These are phyloP conservation scores for Chrysosporium queenslandicum DNA, from an alignment of 2,329 filamentous ascomycete species.

Conservation along the genomic window DNA sequence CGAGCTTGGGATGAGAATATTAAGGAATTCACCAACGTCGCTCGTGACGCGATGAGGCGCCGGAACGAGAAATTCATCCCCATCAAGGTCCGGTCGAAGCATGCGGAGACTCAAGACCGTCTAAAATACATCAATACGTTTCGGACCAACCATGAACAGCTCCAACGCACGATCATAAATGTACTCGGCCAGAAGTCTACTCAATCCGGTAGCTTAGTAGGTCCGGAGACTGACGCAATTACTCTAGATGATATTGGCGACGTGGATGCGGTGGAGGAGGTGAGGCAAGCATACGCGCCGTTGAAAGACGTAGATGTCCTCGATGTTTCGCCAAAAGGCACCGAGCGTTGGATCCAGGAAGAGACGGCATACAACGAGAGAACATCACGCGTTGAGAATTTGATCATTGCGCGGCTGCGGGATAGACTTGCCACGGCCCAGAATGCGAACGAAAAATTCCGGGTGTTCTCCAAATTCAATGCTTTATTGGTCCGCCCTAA, in stretches of 20 bases:
- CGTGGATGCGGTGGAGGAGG: constrained; percentile 92
- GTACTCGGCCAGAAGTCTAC: constrained; percentile 72
- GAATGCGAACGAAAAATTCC: constrained; percentile 98
- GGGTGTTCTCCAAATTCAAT: constrained; percentile 99
- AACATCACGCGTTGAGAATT: constrained; percentile 94
- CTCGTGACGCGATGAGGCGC: constrained; percentile 84
- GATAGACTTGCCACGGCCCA: constrained; percentile 91
- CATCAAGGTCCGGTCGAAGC: constrained; percentile 85
- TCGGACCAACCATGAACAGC: constrained; percentile 91
- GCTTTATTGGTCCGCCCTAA: constrained; percentile 97
- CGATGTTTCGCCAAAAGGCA: constrained; percentile 82
- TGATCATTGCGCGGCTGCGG: constrained; percentile 86
- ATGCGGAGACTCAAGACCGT: constrained; percentile 78
- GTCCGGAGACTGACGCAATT: constrained; percentile 47
- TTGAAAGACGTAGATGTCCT: constrained; percentile 91
- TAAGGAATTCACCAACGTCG: constrained; percentile 96
- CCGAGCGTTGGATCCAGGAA: constrained; percentile 81
- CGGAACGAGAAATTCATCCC: constrained; percentile 97
- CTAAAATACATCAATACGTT: constrained; percentile 92
- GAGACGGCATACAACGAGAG: constrained; percentile 96
- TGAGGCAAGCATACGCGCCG: constrained; percentile 86
- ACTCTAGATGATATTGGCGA: constrained; percentile 92
- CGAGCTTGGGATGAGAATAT: constrained; percentile 88
- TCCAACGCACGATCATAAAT: constrained; percentile 91
- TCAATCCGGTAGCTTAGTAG: constrained; percentile 41